Percentiles rank a stretch among this genome's conserved stretches.
Conservation (phyloP, 2,329 filamentous ascomycete genomes). For the Pleomassaria siparia region DNA sequence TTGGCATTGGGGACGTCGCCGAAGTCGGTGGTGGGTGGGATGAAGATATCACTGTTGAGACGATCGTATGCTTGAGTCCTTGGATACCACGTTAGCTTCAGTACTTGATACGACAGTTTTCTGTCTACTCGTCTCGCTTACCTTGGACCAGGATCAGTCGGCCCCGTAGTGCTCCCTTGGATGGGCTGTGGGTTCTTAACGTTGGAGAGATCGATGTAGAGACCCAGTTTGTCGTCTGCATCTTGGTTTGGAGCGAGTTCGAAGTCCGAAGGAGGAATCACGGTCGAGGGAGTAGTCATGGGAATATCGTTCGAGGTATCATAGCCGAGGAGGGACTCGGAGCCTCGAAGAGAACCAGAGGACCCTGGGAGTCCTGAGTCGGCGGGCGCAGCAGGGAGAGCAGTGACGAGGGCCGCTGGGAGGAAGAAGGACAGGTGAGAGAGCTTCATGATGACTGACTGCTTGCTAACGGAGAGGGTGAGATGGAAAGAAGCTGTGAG, state of each 20-base stretch:
- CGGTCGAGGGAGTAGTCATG: slow-evolving; percentile 31
- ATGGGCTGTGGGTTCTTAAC: slow-evolving; percentile 47
- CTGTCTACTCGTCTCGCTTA: slow-evolving; percentile 7
- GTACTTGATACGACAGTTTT: background rate
- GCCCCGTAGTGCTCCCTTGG: slow-evolving; percentile 37
- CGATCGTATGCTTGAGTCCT: slow-evolving; percentile 40
- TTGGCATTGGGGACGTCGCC: slow-evolving; percentile 45
- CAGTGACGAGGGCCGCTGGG: slow-evolving; percentile 5
- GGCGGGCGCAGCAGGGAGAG: slow-evolving; percentile 12
- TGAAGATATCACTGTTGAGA: slow-evolving; percentile 44
- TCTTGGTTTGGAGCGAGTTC: slow-evolving; percentile 41
- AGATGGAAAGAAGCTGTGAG: too few species aligned
- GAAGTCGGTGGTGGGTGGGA: slow-evolving; percentile 43
- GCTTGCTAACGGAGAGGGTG: too few species aligned
- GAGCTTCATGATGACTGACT: slow-evolving; percentile 14
- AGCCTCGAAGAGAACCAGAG: slow-evolving; percentile 40
- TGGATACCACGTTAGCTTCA: slow-evolving; percentile 8
- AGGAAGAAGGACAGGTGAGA: slow-evolving; percentile 3
- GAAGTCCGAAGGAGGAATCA: slow-evolving; percentile 39
- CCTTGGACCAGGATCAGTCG: slow-evolving; percentile 44
- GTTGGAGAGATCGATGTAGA: slow-evolving; percentile 42
- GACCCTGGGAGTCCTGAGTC: slow-evolving; percentile 32
- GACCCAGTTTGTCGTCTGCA: slow-evolving; percentile 39
- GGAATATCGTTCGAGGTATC: slow-evolving; percentile 34
- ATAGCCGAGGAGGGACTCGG: slow-evolving; percentile 35